Evolutionary conservation across 1,139 yeast genomes (phyloP), one percentile per base, ranked within the genome.

Genomic region (Protomyces arabidopsidicola): DNA sequence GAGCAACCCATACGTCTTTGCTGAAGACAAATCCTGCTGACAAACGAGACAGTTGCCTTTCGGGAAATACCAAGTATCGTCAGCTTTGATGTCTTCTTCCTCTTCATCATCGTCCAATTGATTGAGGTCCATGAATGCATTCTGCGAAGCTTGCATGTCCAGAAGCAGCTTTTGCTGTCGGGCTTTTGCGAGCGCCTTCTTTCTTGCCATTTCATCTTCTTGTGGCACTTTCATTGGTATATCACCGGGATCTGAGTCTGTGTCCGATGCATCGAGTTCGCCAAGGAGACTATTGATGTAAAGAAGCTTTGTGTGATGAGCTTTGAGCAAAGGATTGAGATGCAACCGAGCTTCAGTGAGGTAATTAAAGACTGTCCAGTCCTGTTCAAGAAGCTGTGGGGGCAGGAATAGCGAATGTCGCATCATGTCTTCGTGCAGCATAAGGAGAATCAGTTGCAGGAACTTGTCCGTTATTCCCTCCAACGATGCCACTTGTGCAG

Each of bases 41-140:
- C 98, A 93, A 36, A 93, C 79, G 50, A 91, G 86, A 72, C 98
- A 93, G 67, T 85, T 87, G 48, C 86, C 86, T 51, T 85, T 87
- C 0, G 96, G 96, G 70, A 83, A 90, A 48, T 77, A 77, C 95
- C 95, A 88, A 1, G 45, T 65, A 2, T 53, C 65, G 4, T 55
- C 68, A 2, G 38, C 59, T 14, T 34, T 34, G 27, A 24, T 51
- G 34, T 73, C 69, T 27, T 69, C 67, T 12, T 74, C 77, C 54
- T 74, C 75, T 1, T 75, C 77, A 56, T 77, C 75, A 1, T 68
- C 66, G 63, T 22, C 53, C 34, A 50, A 12, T 22, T 71, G 69
- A 65, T 75, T 72, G 55, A 73, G 74, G 69, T 82, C 81, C 67
- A 82, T 81, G 63, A 86, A 82, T 74, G 91, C 91, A 74, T 79